Conservation (phyloP, 2,329 filamentous ascomycete genomes). For the Ascosphaera apis region DNA sequence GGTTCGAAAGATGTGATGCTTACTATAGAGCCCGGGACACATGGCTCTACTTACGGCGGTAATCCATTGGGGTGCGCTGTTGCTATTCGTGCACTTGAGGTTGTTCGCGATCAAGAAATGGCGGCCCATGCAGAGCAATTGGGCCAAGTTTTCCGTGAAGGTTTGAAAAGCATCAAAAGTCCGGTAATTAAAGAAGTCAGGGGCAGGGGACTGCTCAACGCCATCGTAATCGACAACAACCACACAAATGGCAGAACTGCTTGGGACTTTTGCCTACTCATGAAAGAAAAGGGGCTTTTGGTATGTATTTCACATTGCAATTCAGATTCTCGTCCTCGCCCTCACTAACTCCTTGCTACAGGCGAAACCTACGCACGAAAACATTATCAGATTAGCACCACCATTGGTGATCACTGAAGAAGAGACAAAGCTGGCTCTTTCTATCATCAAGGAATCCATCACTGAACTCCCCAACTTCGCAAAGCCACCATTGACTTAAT, state of each 20-base stretch:
- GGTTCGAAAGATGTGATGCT: constrained; percentile 82
- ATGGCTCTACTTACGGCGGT: constrained; percentile 94
- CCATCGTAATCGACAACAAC: constrained; percentile 81
- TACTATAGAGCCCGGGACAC: constrained; percentile 84
- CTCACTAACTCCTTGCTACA: constrained; percentile 19
- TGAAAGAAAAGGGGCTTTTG: constrained; percentile 87
- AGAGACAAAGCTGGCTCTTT: constrained; percentile 54
- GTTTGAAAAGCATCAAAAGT: constrained; percentile 49
- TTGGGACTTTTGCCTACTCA: constrained; percentile 87
- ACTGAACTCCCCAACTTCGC: constrained; percentile 46
- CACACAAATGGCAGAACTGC: constrained; percentile 68
- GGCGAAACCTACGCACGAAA: constrained; percentile 96
- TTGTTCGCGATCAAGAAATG: constrained; percentile 79
- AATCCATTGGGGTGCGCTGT: constrained; percentile 92
- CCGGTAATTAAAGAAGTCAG: constrained; percentile 64
- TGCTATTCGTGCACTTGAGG: constrained; percentile 80
- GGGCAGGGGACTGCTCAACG: constrained; percentile 86
- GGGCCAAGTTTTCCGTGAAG: constrained; percentile 62
- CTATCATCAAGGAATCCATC: constrained; percentile 61
- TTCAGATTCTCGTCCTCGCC: constrained; percentile 1
- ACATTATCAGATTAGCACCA: constrained; percentile 95
- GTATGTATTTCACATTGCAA: constrained; percentile 28
- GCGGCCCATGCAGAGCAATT: constrained; percentile 60
- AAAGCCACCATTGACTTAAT: too few relatives aligned
- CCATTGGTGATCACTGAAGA: constrained; percentile 82